A percentile compares a stretch with the other conserved stretches of the same genome.
Evolutionary conservation across 345 rosid genomes (phyloP).

Genomic region (Chamaenerion angustifolium): DNA sequence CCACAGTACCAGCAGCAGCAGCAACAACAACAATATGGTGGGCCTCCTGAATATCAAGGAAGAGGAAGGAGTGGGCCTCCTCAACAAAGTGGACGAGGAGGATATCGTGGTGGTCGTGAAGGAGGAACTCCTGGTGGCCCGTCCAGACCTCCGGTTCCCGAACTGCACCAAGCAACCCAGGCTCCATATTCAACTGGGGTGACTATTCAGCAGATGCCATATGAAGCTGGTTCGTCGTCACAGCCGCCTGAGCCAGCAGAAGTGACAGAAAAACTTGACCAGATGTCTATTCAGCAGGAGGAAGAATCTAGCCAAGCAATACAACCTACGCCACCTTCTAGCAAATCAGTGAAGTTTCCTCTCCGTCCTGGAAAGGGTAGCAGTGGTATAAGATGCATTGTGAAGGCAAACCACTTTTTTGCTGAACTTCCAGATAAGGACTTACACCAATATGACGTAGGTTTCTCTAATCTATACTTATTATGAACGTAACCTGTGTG

Average conservation of each 20-base stretch:
- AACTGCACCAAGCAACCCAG: conserved; percentile 95
- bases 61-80: conserved; percentile 73
- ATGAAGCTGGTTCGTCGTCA: conserved; percentile 49
- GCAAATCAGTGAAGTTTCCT: conserved; percentile 40
- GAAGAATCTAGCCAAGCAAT: conserved; percentile 33
- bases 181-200: conserved; percentile 42
- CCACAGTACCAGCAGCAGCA: conserved; percentile 19
- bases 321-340: conserved; percentile 57
- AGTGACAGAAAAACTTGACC: conserved; percentile 30
- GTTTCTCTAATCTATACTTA: background rate
- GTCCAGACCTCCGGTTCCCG: conserved; percentile 60
- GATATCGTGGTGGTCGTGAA: conserved; percentile 30
- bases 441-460: conserved; percentile 40
- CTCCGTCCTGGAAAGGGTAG: conserved; percentile 41
- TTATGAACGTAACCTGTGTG: background rate
- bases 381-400: conserved; percentile 24
- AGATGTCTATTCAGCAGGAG: conserved; percentile 40
- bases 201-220: conserved; percentile 34
- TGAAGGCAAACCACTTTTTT: conserved; percentile 43
- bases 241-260: conserved; percentile 27
- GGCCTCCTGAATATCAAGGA: conserved; percentile 44
- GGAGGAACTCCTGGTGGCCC: conserved; percentile 36
- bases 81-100: conserved; percentile 33
- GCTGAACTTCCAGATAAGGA: conserved; percentile 37
- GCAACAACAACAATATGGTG: conserved; percentile 37